Percentiles rank a stretch among this genome's conserved stretches.
Conservation (phyloP, 2,329 filamentous ascomycete genomes). For the Nemania abortiva region DNA sequence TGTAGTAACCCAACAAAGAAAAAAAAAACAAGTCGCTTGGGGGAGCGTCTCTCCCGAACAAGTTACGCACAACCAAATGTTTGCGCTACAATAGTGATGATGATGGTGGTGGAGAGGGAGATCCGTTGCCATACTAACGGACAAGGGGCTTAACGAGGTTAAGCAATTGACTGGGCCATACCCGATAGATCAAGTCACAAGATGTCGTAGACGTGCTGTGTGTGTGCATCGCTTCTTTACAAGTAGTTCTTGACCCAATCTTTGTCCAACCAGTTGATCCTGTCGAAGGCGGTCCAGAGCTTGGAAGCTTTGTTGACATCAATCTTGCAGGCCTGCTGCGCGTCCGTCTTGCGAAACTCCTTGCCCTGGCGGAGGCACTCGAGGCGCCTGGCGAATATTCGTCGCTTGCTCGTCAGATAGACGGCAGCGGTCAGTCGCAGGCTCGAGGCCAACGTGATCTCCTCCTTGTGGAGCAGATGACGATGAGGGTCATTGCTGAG, state of each 20-base stretch:
- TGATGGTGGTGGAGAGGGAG: neutral
- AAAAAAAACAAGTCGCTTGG: conserved; percentile 10
- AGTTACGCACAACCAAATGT: neutral
- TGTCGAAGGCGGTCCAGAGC: conserved; percentile 89
- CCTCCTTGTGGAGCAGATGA: conserved; percentile 79
- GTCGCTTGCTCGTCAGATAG: conserved; percentile 92
- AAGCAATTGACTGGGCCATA: neutral
- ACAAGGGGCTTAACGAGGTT: neutral
- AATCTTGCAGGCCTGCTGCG: conserved; percentile 96
- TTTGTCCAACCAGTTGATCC: conserved; percentile 82
- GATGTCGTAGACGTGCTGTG: neutral
- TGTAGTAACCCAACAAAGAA: conserved; percentile 28
- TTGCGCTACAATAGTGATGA: neutral
- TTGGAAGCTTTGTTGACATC: conserved; percentile 98
- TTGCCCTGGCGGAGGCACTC: conserved; percentile 76
- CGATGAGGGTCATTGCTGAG: conserved; percentile 78
- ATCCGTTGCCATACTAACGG: neutral
- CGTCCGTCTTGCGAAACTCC: conserved; percentile 94
- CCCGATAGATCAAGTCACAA: neutral
- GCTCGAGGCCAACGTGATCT: conserved; percentile 80
- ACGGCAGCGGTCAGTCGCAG: conserved; percentile 87
- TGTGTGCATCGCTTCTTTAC: conserved; percentile 39
- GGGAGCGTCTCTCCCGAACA: neutral
- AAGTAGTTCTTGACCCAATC: conserved; percentile 57
- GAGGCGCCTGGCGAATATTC: conserved; percentile 84